These are phyloP conservation scores for Amanita fuliginea DNA, from an alignment of 768 basidiomycete species.

Conservation along the genomic window DNA sequence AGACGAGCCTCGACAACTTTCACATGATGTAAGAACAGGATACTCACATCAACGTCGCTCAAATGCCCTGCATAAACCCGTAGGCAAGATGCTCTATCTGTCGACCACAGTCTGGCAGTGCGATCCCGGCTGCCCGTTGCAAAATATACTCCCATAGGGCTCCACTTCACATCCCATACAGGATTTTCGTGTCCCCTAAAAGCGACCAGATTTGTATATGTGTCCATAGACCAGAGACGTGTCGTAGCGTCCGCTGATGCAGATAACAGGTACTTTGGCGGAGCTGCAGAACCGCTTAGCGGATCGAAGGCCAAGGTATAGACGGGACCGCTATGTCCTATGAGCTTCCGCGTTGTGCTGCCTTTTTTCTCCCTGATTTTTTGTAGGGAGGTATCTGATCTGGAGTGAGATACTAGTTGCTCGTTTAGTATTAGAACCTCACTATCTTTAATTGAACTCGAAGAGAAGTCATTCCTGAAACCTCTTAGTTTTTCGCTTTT, in stretches of 20 bases:
- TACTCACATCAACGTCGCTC: slow-evolving; percentile 91
- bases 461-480: slow-evolving; percentile 63
- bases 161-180: slow-evolving; percentile 99
- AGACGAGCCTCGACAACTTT: not conserved
- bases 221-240: slow-evolving; percentile 93
- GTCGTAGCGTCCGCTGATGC: slow-evolving; percentile 87
- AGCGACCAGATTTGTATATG: slow-evolving; percentile 85
- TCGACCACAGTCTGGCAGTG: slow-evolving; percentile 94
- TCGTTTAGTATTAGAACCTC: slow-evolving; percentile 16
- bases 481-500: slow-evolving; percentile 85
- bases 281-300: slow-evolving; percentile 69
- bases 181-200: slow-evolving; percentile 96
- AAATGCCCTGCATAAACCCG: slow-evolving; percentile 93
- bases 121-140: slow-evolving; percentile 91
- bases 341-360: slow-evolving; percentile 81
- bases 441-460: slow-evolving; percentile 63
- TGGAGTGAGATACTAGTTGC: not conserved
- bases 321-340: slow-evolving; percentile 95
- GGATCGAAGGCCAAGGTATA: slow-evolving; percentile 95
- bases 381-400: slow-evolving; percentile 43
- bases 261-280: slow-evolving; percentile 84
- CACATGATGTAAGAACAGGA: slow-evolving; percentile 2
- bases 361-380: slow-evolving; percentile 76
- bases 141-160: slow-evolving; percentile 96
- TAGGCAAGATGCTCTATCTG: slow-evolving; percentile 77